phyloP scores from a whole-genome alignment of 2,329 filamentous ascomycete genomes.

The Fusarium sp. region DNA sequence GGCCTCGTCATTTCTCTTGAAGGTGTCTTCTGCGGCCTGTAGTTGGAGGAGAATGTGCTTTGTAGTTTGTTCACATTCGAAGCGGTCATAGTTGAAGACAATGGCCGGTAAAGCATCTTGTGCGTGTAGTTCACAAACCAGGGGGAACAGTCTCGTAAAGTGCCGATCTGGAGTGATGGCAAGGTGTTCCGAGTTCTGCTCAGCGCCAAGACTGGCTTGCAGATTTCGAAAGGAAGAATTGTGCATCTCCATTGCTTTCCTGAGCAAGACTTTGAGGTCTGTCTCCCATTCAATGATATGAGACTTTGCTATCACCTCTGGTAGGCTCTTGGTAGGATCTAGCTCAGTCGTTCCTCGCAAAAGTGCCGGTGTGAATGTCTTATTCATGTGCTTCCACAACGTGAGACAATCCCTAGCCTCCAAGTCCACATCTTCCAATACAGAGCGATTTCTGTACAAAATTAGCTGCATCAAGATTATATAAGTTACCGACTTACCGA shows the following conservation, averaged over 20 bases:
- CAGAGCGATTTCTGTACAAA: constrained; percentile 62
- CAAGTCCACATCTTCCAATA: constrained; percentile 75
- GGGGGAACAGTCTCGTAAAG: constrained; percentile 56
- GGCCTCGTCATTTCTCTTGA: constrained; percentile 66
- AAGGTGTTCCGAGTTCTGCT: background rate
- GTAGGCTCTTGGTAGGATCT: constrained; percentile 62
- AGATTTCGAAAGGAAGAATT: constrained; percentile 56
- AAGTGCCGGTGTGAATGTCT: constrained; percentile 43
- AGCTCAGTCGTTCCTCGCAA: constrained; percentile 53
- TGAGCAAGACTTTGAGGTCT: constrained; percentile 69
- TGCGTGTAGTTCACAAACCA: constrained; percentile 71
- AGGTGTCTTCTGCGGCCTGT: constrained; percentile 52
- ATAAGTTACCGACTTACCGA: constrained; percentile 51
- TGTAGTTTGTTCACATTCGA: constrained; percentile 71
- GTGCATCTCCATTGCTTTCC: constrained; percentile 69
- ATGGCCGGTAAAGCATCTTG: constrained; percentile 78
- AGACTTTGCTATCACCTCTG: constrained; percentile 69
- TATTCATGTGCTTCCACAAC: constrained; percentile 74
- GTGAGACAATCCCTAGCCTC: constrained; percentile 78
- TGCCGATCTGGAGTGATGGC: background rate
- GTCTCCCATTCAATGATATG: constrained; percentile 76
- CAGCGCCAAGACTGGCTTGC: constrained; percentile 3
- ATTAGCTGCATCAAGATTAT: constrained; percentile 14
- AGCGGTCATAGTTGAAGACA: constrained; percentile 81
- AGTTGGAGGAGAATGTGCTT: constrained; percentile 65